These are phyloP conservation scores for Scalesia atractyloides DNA, from an alignment of 129 eudicot genomes.

Conservation along the genomic window DNA sequence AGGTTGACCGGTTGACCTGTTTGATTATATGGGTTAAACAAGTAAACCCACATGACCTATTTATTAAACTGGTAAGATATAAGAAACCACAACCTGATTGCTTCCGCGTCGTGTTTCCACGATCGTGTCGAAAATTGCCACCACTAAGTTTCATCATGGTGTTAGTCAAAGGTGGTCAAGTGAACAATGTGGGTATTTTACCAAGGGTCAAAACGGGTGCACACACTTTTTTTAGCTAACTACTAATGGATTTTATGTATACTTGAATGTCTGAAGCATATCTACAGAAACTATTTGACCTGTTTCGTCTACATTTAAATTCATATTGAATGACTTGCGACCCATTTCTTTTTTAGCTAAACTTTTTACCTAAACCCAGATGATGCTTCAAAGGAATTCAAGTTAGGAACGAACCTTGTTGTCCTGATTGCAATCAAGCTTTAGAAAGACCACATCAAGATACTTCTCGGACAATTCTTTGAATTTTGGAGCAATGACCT, in stretches of 20 bases:
- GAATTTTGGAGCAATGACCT: conserved; percentile 82
- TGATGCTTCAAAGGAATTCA: not conserved
- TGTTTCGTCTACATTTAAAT: not conserved
- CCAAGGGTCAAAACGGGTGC: not conserved
- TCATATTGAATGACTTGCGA: too few relatives aligned
- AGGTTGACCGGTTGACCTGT: too few relatives aligned
- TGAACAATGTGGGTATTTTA: not conserved
- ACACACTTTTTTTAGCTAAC: not conserved
- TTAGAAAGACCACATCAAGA: conserved; percentile 71
- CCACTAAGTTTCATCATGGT: not conserved
- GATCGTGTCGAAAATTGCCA: too few relatives aligned
- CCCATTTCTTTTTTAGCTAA: not conserved
- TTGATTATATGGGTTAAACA: too few relatives aligned
- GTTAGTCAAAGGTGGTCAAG: not conserved
- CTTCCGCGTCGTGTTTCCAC: too few relatives aligned
- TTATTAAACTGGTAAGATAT: too few relatives aligned
- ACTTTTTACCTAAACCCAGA: not conserved
- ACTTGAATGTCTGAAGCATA: too few relatives aligned
- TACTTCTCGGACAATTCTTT: conserved; percentile 63
- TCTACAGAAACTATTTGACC: not conserved
- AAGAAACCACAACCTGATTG: too few relatives aligned
- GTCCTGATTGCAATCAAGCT: conserved; percentile 89
- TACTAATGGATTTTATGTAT: not conserved
- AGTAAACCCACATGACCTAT: too few relatives aligned
- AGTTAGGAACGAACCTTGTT: conserved; percentile 58